These are phyloP conservation scores for Trametes meyenii DNA, from an alignment of 768 basidiomycete genomes.

Conservation along the genomic window DNA sequence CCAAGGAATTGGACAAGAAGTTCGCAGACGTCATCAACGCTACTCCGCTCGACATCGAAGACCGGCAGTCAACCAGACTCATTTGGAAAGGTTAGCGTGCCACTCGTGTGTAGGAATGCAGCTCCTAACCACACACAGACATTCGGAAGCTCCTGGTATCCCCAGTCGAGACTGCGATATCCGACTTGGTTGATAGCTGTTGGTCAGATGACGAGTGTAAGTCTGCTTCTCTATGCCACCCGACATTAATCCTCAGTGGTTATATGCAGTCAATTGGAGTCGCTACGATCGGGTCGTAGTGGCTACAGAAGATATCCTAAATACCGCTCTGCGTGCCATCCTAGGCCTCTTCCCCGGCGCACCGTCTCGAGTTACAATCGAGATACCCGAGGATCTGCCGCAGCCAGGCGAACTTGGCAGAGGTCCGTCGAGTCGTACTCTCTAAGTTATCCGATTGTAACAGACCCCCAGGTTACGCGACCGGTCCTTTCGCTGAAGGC, in stretches of 20 bases:
- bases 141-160: conserved; percentile 25
- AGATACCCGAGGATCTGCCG: conserved; percentile 20
- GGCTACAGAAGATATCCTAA: conserved; percentile 13
- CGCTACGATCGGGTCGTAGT: conserved; percentile 25
- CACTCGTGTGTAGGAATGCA: background rate
- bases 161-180: conserved; percentile 23
- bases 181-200: conserved; percentile 32
- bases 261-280: conserved; percentile 30
- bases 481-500: conserved; percentile 25
- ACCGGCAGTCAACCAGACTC: conserved; percentile 52
- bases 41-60: conserved; percentile 57
- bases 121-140: conserved; percentile 6
- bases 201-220: conserved; percentile 29
- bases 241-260: background rate
- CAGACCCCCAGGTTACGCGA: conserved; percentile 21
- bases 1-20: conserved; percentile 61
- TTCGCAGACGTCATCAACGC: conserved; percentile 45
- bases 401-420: conserved; percentile 13
- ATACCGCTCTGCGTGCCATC: conserved; percentile 8
- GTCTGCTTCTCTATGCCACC: background rate
- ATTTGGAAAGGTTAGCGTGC: conserved; percentile 48
- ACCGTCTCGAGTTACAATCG: conserved; percentile 13
- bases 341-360: conserved; percentile 17
- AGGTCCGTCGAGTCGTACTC: conserved; percentile 4
- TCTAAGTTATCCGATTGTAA: background rate